Evolutionary conservation across 2,329 filamentous ascomycete genomes (phyloP), one percentile per base, ranked within the genome.

Genomic region (Penicillium digitatum): DNA sequence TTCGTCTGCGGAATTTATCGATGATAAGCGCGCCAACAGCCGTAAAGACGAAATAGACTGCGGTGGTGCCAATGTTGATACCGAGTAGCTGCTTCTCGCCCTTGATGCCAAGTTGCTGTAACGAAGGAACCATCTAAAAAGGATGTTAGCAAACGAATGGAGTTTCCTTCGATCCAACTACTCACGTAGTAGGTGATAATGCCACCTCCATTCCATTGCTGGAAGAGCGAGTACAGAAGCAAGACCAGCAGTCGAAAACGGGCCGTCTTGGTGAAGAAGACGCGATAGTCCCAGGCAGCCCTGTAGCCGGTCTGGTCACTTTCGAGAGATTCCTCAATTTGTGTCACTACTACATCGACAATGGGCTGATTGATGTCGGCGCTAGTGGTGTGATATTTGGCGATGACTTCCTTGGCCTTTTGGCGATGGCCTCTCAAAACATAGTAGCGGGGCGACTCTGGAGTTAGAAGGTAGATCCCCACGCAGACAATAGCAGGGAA

Each of bases 141-240:
- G n/a, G 14, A 5, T 5, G 14, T 51, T 50, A 50, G 32, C 12
- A 6, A 38, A 22, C 14, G 14, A 4, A 5, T 9, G 10, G 32
- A 6, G 2, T 2, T 8, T 12, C 16, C 8, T 14, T 22, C 6
- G 1, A 10, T 38, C 20, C 14, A 22, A 35, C 9, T 50, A 45
- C 66, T 61, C 24, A 74, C 69, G 54, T 78, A 78, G 51, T 74
- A 70, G 3, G 70, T 72, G 53, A 78, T 76, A 55, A 78, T 76
- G n/a, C 75, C 72, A 37, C 76, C 75, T 10, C 76, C 76, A 46
- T 76, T 78, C 76, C 77, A 78, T 51, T 76, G 74, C 57, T 78
- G 76, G 62, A 78, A 78, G 44, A 76, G 54, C 1, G 74, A 78
- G 60, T 80, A 80, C 9, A 80, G 63, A 18, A 75, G 60, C 14